These are phyloP conservation scores for Fragaria ananassa DNA, from an alignment of 306 rosid species.

Conservation along the genomic window DNA sequence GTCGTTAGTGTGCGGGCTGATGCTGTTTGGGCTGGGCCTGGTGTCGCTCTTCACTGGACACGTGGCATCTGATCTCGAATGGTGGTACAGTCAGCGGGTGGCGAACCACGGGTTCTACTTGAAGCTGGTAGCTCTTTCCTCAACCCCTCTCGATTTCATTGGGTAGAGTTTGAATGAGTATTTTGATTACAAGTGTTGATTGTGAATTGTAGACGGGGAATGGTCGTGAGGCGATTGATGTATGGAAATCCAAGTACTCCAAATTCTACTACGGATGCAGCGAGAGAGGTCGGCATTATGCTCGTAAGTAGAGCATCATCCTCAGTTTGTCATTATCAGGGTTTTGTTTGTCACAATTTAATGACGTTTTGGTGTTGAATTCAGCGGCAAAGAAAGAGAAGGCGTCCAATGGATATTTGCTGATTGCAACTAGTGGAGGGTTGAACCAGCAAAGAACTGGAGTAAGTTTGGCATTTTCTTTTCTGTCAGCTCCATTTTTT, in stretches of 20 bases:
- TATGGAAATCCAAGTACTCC: conserved; percentile 83
- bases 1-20: conserved; percentile 73
- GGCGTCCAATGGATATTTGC: conserved; percentile 81
- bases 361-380: conserved; percentile 4
- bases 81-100: conserved; percentile 90
- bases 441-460: conserved; percentile 96
- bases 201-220: neutral
- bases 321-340: neutral
- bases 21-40: conserved; percentile 86
- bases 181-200: neutral
- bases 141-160: too few relatives aligned
- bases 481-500: neutral
- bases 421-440: conserved; percentile 97
- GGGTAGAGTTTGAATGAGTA: neutral
- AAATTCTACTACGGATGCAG: conserved; percentile 76
- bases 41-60: conserved; percentile 91
- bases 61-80: conserved; percentile 87
- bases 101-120: conserved; percentile 53
- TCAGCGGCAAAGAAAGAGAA: conserved; percentile 67
- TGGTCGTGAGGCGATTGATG: conserved; percentile 57
- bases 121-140: conserved; percentile 30
- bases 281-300: conserved; percentile 60
- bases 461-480: conserved; percentile 45
- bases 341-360: neutral
- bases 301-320: conserved; percentile 42